A percentile compares a stretch with the other conserved stretches of the same genome.
These are phyloP conservation scores for Podospora pseudoanserina DNA, from an alignment of 495 filamentous ascomycete genomes.

Conservation along the genomic window DNA sequence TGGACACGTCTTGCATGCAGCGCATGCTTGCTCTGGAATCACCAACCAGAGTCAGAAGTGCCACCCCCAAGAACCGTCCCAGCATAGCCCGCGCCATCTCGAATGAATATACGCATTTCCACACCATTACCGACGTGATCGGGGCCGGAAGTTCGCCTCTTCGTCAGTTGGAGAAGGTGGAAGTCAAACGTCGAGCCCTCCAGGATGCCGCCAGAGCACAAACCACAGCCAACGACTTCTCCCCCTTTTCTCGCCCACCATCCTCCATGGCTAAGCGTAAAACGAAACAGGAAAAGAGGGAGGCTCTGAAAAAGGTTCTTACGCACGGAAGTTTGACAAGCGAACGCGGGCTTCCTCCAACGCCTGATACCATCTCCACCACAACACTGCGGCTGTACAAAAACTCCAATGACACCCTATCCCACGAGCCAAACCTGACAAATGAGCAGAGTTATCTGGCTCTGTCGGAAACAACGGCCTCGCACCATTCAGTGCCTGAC, in stretches of 20 bases:
- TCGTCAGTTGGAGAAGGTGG: slow-evolving; percentile 40
- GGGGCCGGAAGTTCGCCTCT: slow-evolving; percentile 37
- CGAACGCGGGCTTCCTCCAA: slow-evolving; percentile 45
- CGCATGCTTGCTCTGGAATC: slow-evolving; percentile 22
- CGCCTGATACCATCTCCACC: slow-evolving; percentile 53
- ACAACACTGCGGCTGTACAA: slow-evolving; percentile 43
- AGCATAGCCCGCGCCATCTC: slow-evolving; percentile 17
- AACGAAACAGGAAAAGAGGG: slow-evolving; percentile 41
- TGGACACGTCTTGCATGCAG: slow-evolving; percentile 29
- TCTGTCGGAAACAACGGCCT: slow-evolving; percentile 25
- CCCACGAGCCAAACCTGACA: slow-evolving; percentile 20
- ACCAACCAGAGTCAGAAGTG: slow-evolving; percentile 10
- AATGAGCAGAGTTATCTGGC: slow-evolving; percentile 24
- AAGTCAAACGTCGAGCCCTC: slow-evolving; percentile 18
- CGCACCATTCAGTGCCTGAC: slow-evolving; percentile 16
- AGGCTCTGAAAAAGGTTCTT: slow-evolving; percentile 38
- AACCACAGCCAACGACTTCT: slow-evolving; percentile 22
- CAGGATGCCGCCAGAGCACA: slow-evolving; percentile 26
- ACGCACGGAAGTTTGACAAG: slow-evolving; percentile 33
- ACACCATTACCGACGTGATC: slow-evolving; percentile 42
- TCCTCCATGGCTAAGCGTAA: slow-evolving; percentile 24
- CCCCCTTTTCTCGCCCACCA: slow-evolving; percentile 20
- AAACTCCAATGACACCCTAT: slow-evolving; percentile 37
- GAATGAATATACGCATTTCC: slow-evolving; percentile 31
- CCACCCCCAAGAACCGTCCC: slow-evolving; percentile 21